A percentile compares a stretch with the other conserved stretches of the same genome.
phyloP scores from a whole-genome alignment of 2,329 filamentous ascomycete species.

The Tolypocladium cylindrosporum region DNA sequence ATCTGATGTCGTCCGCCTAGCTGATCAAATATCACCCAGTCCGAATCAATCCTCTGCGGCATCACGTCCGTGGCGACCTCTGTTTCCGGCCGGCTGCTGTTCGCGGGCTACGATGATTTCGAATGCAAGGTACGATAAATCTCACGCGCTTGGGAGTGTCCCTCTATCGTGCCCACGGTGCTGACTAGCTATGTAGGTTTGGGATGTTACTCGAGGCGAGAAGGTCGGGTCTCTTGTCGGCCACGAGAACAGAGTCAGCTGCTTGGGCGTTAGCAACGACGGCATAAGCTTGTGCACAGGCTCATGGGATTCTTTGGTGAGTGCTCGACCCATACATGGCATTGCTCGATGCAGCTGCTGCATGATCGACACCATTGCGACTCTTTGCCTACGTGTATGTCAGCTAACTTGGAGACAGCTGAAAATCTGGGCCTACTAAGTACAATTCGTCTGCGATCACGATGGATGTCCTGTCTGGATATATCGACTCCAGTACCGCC shows the following conservation, averaged over 20 bases:
- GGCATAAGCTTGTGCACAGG: constrained; percentile 98
- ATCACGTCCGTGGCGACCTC: constrained; percentile 98
- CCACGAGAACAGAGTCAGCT: constrained; percentile 98
- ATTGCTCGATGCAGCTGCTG: background rate
- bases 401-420: constrained; percentile 41
- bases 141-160: background rate
- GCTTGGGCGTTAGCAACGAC: constrained; percentile 96
- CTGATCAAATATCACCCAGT: constrained; percentile 42
- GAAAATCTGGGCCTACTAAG: constrained; percentile 79
- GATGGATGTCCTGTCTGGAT: constrained; percentile 17
- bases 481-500: constrained; percentile 17
- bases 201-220: constrained; percentile 93
- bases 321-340: constrained; percentile 23
- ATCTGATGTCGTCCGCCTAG: background rate
- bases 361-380: background rate
- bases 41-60: constrained; percentile 92
- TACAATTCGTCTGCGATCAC: constrained; percentile 10
- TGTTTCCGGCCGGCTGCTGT: constrained; percentile 87
- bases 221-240: constrained; percentile 94
- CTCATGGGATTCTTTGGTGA: constrained; percentile 97
- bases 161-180: background rate
- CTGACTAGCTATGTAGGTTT: constrained; percentile 55
- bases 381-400: background rate
- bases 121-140: constrained; percentile 85
- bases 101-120: constrained; percentile 97